phyloP scores from a whole-genome alignment of 371 early-diverging fungal species.

The Lichtheimia ornata region DNA sequence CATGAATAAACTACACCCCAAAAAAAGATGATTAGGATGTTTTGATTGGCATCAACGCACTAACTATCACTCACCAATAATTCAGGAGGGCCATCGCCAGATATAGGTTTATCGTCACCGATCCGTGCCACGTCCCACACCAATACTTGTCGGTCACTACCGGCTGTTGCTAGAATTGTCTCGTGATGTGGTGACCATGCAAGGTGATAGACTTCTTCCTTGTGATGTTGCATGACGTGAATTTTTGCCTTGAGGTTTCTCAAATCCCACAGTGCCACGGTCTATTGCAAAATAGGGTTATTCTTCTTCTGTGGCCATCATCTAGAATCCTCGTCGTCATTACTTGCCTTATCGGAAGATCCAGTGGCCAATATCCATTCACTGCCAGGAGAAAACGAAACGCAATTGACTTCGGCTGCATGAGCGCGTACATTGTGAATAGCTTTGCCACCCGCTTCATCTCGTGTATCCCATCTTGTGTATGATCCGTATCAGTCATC shows the following conservation, averaged over 20 bases:
- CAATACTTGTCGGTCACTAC: constrained; percentile 91
- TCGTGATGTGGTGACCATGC: constrained; percentile 97
- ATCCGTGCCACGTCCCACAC: constrained; percentile 96
- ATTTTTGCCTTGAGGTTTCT: constrained; percentile 84
- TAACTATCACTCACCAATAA: constrained; percentile 67
- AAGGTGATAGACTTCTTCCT: constrained; percentile 91
- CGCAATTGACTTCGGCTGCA: constrained; percentile 88
- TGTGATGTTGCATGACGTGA: constrained; percentile 87
- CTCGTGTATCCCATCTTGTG: constrained; percentile 73
- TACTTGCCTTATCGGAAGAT: constrained; percentile 82
- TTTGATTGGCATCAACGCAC: background rate
- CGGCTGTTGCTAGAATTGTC: constrained; percentile 90
- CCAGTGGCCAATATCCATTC: constrained; percentile 95
- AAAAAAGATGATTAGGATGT: background rate
- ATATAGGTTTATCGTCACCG: constrained; percentile 87
- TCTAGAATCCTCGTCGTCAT: background rate
- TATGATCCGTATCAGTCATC: background rate
- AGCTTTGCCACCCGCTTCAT: constrained; percentile 52
- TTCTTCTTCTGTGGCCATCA: background rate
- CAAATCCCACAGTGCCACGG: constrained; percentile 96
- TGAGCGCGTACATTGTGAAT: constrained; percentile 82
- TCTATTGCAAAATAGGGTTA: constrained; percentile 33
- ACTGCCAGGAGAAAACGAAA: constrained; percentile 91
- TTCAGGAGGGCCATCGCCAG: constrained; percentile 98
- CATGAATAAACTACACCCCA: constrained; percentile 88